Conservation (phyloP, 148 eudicot genomes). For the Chenopodium formosanum region DNA sequence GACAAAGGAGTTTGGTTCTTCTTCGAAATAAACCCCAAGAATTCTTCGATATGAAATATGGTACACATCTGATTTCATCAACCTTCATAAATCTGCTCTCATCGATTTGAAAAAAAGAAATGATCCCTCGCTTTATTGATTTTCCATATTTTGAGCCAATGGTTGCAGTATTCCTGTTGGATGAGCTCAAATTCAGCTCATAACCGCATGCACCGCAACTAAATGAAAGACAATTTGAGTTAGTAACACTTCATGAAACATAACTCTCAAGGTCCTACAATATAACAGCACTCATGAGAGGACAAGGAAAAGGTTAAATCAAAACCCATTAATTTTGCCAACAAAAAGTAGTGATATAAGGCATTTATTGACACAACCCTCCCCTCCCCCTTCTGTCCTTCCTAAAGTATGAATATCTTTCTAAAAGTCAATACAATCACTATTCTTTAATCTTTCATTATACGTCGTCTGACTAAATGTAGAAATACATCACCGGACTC, state of each 20-base stretch:
- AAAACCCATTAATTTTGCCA: not conserved
- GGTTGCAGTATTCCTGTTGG: constrained; percentile 56
- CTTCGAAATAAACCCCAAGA: constrained; percentile 50
- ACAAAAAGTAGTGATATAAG: not conserved
- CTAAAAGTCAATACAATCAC: not conserved
- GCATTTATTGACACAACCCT: not conserved
- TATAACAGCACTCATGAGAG: not conserved
- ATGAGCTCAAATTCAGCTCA: constrained; percentile 64
- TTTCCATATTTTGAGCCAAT: constrained; percentile 65
- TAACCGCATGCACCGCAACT: constrained; percentile 86
- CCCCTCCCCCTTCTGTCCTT: not conserved
- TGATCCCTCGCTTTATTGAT: constrained; percentile 58
- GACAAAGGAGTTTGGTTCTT: constrained; percentile 77
- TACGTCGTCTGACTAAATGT: not conserved
- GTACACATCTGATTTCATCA: constrained; percentile 54
- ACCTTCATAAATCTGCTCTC: constrained; percentile 74
- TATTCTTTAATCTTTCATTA: not conserved
- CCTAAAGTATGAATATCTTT: not conserved
- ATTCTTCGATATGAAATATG: constrained; percentile 38
- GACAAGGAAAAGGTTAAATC: not conserved
- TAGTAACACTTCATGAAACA: not conserved
- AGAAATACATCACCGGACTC: not conserved
- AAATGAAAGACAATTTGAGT: constrained; percentile 24
- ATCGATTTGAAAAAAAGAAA: constrained; percentile 64
- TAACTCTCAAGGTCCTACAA: not conserved